Conservation (phyloP, 2,329 filamentous ascomycete species). For the Pseudopyricularia cyperi region DNA sequence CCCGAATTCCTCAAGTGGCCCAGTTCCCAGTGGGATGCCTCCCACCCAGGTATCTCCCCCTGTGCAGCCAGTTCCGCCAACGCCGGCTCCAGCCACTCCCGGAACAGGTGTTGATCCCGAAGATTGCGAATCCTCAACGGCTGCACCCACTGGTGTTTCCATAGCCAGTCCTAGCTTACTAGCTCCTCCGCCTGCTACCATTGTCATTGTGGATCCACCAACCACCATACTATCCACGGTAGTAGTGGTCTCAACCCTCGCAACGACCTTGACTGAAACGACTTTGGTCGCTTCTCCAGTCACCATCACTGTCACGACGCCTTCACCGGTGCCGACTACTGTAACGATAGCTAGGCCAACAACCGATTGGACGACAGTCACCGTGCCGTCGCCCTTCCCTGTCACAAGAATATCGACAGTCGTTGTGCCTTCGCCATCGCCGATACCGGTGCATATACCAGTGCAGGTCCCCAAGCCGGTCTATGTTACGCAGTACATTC, state of each 20-base stretch:
- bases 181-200: neutral
- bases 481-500: neutral
- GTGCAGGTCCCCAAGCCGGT: neutral
- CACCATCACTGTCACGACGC: neutral
- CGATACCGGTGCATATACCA: neutral
- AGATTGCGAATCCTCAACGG: neutral
- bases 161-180: neutral
- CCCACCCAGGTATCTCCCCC: neutral
- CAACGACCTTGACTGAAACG: neutral
- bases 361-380: neutral
- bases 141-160: neutral
- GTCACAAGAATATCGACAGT: neutral
- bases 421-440: neutral
- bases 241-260: neutral
- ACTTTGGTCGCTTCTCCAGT: neutral
- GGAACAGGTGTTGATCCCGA: neutral
- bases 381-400: neutral
- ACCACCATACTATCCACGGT: neutral
- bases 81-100: neutral
- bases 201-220: neutral
- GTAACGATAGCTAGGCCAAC: neutral
- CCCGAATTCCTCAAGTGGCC: neutral
- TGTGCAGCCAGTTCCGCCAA: neutral
- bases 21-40: neutral
- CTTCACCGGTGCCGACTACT: neutral